A percentile compares a stretch with the other conserved stretches of the same genome.
Evolutionary conservation across 345 rosid genomes (phyloP).

Genomic region (Crucihimalaya himalaica): DNA sequence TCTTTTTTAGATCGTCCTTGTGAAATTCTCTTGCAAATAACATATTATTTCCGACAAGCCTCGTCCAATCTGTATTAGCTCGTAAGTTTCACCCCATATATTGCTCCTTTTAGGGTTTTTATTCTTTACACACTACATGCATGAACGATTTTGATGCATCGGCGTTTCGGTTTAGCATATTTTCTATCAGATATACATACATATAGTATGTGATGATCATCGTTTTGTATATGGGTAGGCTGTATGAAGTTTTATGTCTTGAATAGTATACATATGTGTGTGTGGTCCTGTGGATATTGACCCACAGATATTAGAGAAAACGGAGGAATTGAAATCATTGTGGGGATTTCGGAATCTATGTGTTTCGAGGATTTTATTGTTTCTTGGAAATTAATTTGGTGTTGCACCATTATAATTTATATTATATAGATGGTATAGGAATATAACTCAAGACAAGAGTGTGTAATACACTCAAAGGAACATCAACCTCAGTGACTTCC

Average conservation of each 20-base stretch:
- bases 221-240: slow-evolving; percentile 3
- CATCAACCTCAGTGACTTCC: slow-evolving; percentile 54
- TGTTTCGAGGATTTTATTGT: slow-evolving; percentile 31
- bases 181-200: background rate
- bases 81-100: slow-evolving; percentile 23
- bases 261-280: slow-evolving; percentile 5
- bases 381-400: slow-evolving; percentile 32
- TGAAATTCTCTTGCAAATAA: slow-evolving; percentile 1
- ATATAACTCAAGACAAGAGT: slow-evolving; percentile 40
- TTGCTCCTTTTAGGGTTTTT: background rate
- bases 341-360: slow-evolving; percentile 32
- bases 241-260: slow-evolving; percentile 28
- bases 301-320: slow-evolving; percentile 27
- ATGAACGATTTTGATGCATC: slow-evolving; percentile 10
- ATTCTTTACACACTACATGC: background rate
- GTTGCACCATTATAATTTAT: slow-evolving; percentile 32
- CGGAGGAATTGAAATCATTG: background rate
- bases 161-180: slow-evolving; percentile 1
- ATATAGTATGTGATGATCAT: background rate
- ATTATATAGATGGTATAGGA: slow-evolving; percentile 37
- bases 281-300: slow-evolving; percentile 14
- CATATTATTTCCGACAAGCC: background rate
- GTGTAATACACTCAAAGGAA: slow-evolving; percentile 94
- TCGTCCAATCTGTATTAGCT: slow-evolving; percentile 27
- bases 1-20: slow-evolving; percentile 8